Percentiles rank a stretch among this genome's conserved stretches.
Evolutionary conservation across 2,329 filamentous ascomycete species (phyloP).

Genomic region (Corinectria fuckeliana): DNA sequence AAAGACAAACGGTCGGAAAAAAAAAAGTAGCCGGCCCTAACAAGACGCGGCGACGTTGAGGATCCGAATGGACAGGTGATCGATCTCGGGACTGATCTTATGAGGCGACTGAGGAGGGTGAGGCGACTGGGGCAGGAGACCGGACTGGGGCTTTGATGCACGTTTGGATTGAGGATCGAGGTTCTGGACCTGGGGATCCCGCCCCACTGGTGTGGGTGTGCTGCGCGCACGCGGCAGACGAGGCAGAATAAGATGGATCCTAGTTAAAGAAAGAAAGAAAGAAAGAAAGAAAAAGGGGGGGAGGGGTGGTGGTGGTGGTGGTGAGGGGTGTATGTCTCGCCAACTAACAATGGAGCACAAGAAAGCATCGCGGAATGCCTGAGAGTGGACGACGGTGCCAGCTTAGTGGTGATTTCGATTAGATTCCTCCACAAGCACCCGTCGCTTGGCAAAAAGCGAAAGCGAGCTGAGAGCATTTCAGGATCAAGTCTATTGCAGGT

Average conservation of each 20-base stretch:
- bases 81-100: constrained; percentile 30
- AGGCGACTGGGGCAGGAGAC: constrained; percentile 30
- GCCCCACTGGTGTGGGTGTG: constrained; percentile 28
- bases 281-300: too few relatives aligned
- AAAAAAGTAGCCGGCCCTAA: constrained; percentile 28
- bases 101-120: constrained; percentile 36
- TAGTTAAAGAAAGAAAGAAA: too few relatives aligned
- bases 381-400: neutral
- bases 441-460: constrained; percentile 1
- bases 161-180: constrained; percentile 26
- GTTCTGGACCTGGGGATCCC: constrained; percentile 34
- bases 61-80: constrained; percentile 33
- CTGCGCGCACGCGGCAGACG: constrained; percentile 21
- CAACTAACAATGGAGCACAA: neutral
- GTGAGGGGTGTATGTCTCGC: neutral
- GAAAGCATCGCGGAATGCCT: neutral
- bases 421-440: constrained; percentile 1
- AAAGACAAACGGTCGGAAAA: constrained; percentile 25
- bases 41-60: constrained; percentile 20
- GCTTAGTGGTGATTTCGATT: neutral
- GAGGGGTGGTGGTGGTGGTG: neutral
- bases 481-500: constrained; percentile 29
- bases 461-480: constrained; percentile 28
- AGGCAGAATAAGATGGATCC: constrained; percentile 12
- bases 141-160: constrained; percentile 29